Evolutionary conservation across 306 rosid genomes (phyloP), one percentile per base, ranked within the genome.

Genomic region (Quillaja saponaria): DNA sequence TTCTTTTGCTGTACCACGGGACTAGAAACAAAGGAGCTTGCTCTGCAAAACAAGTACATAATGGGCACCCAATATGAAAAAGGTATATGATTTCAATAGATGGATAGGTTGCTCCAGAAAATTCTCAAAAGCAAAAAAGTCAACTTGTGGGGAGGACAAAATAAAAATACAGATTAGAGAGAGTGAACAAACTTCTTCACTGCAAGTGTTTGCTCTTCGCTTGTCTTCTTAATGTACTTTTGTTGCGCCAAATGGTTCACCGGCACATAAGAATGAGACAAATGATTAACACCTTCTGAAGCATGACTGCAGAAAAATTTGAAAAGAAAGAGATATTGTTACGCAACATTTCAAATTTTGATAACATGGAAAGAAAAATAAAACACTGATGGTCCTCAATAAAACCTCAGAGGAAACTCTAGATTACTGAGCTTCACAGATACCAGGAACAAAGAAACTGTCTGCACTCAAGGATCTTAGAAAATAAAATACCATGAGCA

Each of bases 101-200:
- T 19, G 51, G 65, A 49, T 48, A 50, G 40, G 57, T n/a, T 40
- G 9, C 80, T 31, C 34, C 59, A 71, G 62, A 17, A 37, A 51
- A 67, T 63, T 31, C 28, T 63, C 55, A 64, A 31, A 25, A 25
- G 31, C 4, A 25, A 25, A 4, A 25, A 49, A 56, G 61, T 33
- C 54, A 58, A 49, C 51, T 44, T 68, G 31, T 37, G 70, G 50
- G 53, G 5, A 52, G 37, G 13, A 63, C 56, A 7, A 60, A 67
- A 28, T 59, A 39, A 63, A 69, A 46, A 40, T 17, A 37, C 10
- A 49, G 15, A 38, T 1, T 33, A 61, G 49, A 63, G 64, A 37
- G 31, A 64, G 77, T 73, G 74, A 63, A 72, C 78, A 41, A 64
- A 85, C 91, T 74, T 85, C 69, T 82, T 80, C 62, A 68, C 62